phyloP scores from a whole-genome alignment of 805 yeast species.

The Saccharomycopsis sp. region DNA sequence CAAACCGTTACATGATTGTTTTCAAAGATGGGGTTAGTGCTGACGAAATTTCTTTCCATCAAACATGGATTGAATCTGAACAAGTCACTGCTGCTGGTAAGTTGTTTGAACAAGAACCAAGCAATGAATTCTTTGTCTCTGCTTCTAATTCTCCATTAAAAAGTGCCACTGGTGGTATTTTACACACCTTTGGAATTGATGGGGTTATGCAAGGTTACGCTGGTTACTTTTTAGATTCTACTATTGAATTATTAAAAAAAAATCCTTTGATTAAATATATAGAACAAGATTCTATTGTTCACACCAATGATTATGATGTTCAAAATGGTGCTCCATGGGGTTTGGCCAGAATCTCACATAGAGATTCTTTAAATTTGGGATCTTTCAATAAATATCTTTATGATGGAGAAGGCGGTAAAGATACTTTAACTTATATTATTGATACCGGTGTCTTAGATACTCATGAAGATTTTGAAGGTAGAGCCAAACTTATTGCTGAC shows the following conservation, averaged over 20 bases:
- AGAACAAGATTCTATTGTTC: constrained; percentile 49
- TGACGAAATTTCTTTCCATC: constrained; percentile 52
- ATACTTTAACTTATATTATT: constrained; percentile 46
- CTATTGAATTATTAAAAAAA: constrained; percentile 62
- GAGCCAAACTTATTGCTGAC: constrained; percentile 53
- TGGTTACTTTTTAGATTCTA: constrained; percentile 70
- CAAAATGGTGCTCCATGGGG: constrained; percentile 72
- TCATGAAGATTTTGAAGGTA: constrained; percentile 49
- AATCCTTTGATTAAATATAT: constrained; percentile 56
- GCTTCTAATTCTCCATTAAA: constrained; percentile 22
- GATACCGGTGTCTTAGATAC: constrained; percentile 45
- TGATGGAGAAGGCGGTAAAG: constrained; percentile 50
- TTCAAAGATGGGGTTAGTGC: constrained; percentile 55
- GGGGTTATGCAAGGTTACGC: constrained; percentile 64
- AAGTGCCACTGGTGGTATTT: constrained; percentile 18
- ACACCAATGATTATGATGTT: constrained; percentile 36
- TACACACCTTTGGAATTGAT: constrained; percentile 39
- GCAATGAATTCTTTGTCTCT: constrained; percentile 30
- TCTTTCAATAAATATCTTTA: constrained; percentile 50
- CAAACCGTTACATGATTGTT: constrained; percentile 80
- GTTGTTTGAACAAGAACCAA: constrained; percentile 26
- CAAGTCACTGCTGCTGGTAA: constrained; percentile 36
- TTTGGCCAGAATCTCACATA: constrained; percentile 58
- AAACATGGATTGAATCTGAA: constrained; percentile 48
- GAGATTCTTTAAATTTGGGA: constrained; percentile 47